Evolutionary conservation across 768 basidiomycete genomes (phyloP), one percentile per base, ranked within the genome.

Genomic region (Leucosporidium scottii): DNA sequence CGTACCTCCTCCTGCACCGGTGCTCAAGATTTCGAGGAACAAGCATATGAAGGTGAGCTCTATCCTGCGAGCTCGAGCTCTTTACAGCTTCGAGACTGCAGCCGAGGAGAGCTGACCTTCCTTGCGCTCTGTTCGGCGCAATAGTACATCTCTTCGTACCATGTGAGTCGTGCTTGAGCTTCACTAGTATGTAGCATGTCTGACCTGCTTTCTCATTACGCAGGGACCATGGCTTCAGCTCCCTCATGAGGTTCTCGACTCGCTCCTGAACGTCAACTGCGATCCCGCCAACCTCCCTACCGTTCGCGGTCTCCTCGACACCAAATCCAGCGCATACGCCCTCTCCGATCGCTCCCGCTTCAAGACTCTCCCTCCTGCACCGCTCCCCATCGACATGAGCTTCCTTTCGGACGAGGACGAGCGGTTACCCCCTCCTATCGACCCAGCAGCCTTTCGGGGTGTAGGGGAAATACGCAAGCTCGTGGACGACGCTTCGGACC

Each of bases 191-290:
- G 36, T 58, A 66, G 28, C 47, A 54, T 20, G 49, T 48, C 39
- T 30, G 60, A 70, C 68, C 60, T 50, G 36, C 30, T 12, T 30
- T 27, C 54, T 30, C 30, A 39, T n/a, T 4, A 2, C 57, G 23
- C 76, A 93, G 91, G 91, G 91, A 20, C 90, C 90, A 13, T 93
- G 91, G 91, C 84, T 93, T 23, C 89, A 91, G 77, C 85, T 93
- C 28, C 90, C 91, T 4, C 79, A 90, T 60, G 91, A 93, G 78
- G 80, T 93, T 27, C 83, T 93, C 68, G 89, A 92, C 74, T 89
- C 90, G 18, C 82, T 93, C 5, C 83, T 90, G 59, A 79, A 84
- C 31, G 82, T 93, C 53, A 92, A 92, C 78, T 79, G 87, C 53
- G 88, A 91, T 82, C 23, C 85, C 83, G 66, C 61, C 80, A 31